phyloP scores from a whole-genome alignment of 345 rosid species.

The Citrus glauca region DNA sequence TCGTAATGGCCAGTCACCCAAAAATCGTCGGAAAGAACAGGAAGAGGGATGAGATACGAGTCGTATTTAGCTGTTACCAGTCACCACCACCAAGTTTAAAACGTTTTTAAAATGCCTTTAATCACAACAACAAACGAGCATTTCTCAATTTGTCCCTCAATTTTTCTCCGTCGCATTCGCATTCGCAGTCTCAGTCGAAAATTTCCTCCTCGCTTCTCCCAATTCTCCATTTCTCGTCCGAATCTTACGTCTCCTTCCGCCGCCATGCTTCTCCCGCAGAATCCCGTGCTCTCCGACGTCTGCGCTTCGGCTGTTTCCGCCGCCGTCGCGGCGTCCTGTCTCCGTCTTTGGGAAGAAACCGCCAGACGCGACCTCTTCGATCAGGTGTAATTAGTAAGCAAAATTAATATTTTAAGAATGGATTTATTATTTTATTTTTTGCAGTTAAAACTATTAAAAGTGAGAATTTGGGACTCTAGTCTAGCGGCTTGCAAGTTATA shows the following conservation, averaged over 20 bases:
- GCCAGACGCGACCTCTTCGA: constrained; percentile 60
- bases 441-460: not conserved
- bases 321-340: constrained; percentile 41
- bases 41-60: no score
- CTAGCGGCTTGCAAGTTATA: not conserved
- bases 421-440: not conserved
- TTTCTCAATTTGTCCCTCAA: no score
- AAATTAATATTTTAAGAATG: not conserved
- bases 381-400: constrained; percentile 27
- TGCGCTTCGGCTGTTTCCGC: constrained; percentile 41
- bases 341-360: constrained; percentile 60
- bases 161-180: no score
- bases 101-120: no score
- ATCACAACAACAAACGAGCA: no score
- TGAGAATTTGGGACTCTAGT: no score
- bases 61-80: no score
- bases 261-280: constrained; percentile 37
- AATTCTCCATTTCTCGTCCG: not conserved
- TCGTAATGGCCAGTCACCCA: no score
- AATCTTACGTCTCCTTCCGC: constrained; percentile 13
- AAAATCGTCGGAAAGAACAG: no score
- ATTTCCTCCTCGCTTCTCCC: not conserved
- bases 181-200: no score
- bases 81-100: no score
- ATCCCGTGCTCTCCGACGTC: constrained; percentile 52